phyloP scores from a whole-genome alignment of 176 grass and related monocot species.

The Musa itinerans region DNA sequence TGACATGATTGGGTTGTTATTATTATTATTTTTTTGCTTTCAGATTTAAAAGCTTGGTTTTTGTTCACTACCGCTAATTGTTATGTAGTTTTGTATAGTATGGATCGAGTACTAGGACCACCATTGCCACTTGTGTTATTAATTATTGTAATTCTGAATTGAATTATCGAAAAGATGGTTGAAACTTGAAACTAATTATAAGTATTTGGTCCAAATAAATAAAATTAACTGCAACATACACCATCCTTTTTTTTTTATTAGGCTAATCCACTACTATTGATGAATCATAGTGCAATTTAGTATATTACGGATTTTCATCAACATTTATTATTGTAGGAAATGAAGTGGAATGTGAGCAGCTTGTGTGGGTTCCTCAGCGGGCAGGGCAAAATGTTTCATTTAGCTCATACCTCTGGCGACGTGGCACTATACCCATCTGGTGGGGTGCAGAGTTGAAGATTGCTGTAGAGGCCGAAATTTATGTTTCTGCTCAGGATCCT shows the following conservation, averaged over 20 bases:
- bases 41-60: no score
- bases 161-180: no score
- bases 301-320: background rate
- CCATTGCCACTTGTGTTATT: no score
- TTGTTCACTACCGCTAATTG: no score
- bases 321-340: conserved; percentile 39
- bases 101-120: no score
- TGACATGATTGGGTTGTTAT: no score
- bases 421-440: conserved; percentile 94
- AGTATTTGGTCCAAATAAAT: no score
- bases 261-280: background rate
- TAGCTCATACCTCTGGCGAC: conserved; percentile 82
- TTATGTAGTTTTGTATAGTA: no score
- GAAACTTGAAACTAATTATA: no score
- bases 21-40: no score
- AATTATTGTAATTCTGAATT: no score
- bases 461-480: conserved; percentile 87
- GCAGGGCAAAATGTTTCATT: conserved; percentile 43
- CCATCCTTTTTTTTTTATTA: background rate
- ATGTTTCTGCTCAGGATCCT: conserved; percentile 70
- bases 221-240: background rate
- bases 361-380: conserved; percentile 65
- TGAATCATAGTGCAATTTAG: background rate
- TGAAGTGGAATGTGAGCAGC: conserved; percentile 94
- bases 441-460: conserved; percentile 95